These are phyloP conservation scores for Cercospora zeae-maydis DNA, from an alignment of 2,329 filamentous ascomycete genomes.

Conservation along the genomic window DNA sequence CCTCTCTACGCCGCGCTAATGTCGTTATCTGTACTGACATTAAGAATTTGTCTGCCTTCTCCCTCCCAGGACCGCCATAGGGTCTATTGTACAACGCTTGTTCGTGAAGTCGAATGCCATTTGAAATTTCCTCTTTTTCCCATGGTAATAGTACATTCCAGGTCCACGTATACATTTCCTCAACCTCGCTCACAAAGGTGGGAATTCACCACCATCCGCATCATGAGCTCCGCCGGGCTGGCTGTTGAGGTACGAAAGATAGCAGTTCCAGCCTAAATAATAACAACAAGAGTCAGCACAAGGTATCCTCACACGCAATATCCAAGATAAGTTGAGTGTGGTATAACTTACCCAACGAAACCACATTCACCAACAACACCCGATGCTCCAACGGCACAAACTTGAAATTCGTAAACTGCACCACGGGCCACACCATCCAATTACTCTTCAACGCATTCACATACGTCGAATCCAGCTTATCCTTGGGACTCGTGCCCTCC, in stretches of 20 bases:
- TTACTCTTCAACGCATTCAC: conserved; percentile 71
- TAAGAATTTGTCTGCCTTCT: background rate
- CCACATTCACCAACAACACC: conserved; percentile 79
- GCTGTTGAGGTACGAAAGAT: conserved; percentile 56
- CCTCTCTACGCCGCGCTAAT: background rate
- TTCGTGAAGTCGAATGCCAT: background rate
- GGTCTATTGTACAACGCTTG: background rate
- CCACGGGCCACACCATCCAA: conserved; percentile 81
- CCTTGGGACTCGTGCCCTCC: conserved; percentile 50
- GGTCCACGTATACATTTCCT: background rate
- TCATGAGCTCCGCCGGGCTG: conserved; percentile 20
- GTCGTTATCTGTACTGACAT: background rate
- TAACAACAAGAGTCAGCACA: background rate
- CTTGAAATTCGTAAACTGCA: conserved; percentile 84
- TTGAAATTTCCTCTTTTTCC: too few relatives aligned
- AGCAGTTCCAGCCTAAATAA: conserved; percentile 55
- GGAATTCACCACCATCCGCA: conserved; percentile 18
- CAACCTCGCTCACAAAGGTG: background rate
- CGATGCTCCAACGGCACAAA: conserved; percentile 79
- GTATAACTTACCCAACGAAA: conserved; percentile 60
- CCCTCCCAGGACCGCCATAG: background rate
- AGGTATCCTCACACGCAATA: conserved; percentile 6
- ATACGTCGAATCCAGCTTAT: conserved; percentile 72
- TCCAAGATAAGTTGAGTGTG: background rate
- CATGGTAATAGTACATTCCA: background rate